Percentiles rank a stretch among this genome's conserved stretches.
These are phyloP conservation scores for Oenanthe javanica DNA, from an alignment of 140 eudicot species.

Conservation along the genomic window DNA sequence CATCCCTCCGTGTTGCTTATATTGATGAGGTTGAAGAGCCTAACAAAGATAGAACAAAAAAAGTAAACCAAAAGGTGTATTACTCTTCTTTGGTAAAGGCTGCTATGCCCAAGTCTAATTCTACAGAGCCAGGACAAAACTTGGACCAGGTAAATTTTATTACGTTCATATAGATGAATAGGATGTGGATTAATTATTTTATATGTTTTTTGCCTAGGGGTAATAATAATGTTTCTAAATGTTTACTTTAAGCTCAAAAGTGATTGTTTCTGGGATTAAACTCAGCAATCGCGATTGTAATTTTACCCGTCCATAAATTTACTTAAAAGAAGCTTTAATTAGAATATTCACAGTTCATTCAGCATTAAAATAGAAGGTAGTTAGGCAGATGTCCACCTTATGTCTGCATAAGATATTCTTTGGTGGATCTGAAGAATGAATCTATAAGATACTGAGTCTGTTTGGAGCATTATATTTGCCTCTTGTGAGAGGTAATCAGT, in stretches of 20 bases:
- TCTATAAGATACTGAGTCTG: background rate
- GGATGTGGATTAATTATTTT: background rate
- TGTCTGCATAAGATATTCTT: background rate
- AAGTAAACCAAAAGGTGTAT: conserved; percentile 67
- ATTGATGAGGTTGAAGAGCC: conserved; percentile 98
- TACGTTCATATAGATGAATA: background rate
- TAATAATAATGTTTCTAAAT: background rate
- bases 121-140: conserved; percentile 86
- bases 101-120: conserved; percentile 84
- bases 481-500: background rate
- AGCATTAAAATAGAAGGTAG: background rate
- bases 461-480: background rate
- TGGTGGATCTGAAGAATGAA: background rate
- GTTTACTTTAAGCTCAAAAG: background rate
- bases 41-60: conserved; percentile 69
- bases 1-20: conserved; percentile 96
- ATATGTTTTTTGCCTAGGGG: background rate
- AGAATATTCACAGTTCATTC: background rate
- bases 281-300: background rate
- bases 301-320: background rate
- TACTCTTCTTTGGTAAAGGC: conserved; percentile 91
- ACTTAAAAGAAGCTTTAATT: background rate
- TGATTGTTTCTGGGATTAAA: background rate
- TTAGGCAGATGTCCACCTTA: background rate
- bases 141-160: conserved; percentile 64